Conservation (phyloP, 2,329 filamentous ascomycete species). For the Tolypocladium tundrense region DNA sequence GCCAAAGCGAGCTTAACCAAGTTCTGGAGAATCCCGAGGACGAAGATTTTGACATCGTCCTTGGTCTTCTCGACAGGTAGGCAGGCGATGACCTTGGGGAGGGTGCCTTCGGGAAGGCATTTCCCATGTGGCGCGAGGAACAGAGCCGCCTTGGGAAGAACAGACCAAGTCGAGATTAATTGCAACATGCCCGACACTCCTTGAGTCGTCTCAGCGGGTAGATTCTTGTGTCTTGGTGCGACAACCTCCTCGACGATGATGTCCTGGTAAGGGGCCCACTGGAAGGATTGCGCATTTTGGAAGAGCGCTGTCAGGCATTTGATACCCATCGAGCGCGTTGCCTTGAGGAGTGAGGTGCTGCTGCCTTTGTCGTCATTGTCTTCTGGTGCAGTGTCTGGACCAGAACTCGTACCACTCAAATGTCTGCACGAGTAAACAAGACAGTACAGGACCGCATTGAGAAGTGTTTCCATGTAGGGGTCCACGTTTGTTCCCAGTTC, state of each 20-base stretch:
- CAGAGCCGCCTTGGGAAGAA: conserved; percentile 51
- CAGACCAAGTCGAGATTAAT: conserved; percentile 73
- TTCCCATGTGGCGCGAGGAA: conserved; percentile 45
- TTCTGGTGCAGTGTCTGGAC: conserved; percentile 24
- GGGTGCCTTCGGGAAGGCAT: conserved; percentile 46
- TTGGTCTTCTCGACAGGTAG: conserved; percentile 65
- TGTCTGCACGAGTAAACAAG: conserved; percentile 59
- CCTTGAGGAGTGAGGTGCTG: conserved; percentile 50
- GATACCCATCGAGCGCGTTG: conserved; percentile 60
- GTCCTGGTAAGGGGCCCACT: conserved; percentile 63
- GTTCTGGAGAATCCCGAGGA: conserved; percentile 64
- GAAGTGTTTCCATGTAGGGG: conserved; percentile 56
- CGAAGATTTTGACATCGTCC: conserved; percentile 76
- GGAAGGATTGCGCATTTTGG: conserved; percentile 56
- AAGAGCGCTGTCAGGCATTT: conserved; percentile 78
- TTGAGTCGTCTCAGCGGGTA: conserved; percentile 80
- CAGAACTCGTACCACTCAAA: conserved; percentile 31
- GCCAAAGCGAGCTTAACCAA: conserved; percentile 52
- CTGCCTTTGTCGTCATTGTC: conserved; percentile 33
- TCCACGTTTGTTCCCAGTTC: conserved; percentile 67
- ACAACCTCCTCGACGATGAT: conserved; percentile 67
- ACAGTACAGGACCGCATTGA: conserved; percentile 75
- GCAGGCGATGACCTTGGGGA: conserved; percentile 63
- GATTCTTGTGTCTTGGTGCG: conserved; percentile 63
- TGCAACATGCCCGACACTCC: conserved; percentile 75